Conservation (phyloP, 306 rosid genomes). For the Gastrolobium bilobum region DNA sequence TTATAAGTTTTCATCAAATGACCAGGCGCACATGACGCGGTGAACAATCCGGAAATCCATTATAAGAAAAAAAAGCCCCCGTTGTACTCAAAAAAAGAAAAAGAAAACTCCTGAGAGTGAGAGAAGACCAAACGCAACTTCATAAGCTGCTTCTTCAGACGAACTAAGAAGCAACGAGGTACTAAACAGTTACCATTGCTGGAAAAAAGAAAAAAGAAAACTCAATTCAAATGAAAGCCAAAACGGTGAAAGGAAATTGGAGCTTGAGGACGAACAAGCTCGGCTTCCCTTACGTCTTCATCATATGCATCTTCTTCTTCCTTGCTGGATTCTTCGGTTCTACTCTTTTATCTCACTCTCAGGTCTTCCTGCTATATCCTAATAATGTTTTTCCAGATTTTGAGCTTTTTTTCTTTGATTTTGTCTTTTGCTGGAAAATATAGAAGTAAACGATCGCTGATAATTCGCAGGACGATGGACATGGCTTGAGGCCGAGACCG, state of each 20-base stretch:
- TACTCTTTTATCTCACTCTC: constrained; percentile 62
- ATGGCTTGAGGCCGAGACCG: constrained; percentile 53
- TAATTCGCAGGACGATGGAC: constrained; percentile 58
- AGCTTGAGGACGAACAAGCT: constrained; percentile 63
- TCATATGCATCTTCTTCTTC: constrained; percentile 77
- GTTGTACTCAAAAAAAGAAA: too few relatives aligned
- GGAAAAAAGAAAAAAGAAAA: neutral
- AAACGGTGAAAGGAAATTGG: constrained; percentile 60
- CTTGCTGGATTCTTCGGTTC: constrained; percentile 74
- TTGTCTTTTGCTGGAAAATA: neutral
- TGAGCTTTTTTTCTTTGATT: neutral
- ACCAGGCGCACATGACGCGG: too few relatives aligned
- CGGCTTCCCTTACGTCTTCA: constrained; percentile 57
- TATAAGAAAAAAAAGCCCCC: too few relatives aligned
- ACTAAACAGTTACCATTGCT: neutral
- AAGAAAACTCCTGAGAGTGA: neutral
- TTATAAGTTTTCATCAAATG: too few relatives aligned
- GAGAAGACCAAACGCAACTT: constrained; percentile 10
- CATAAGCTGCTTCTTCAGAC: constrained; percentile 4
- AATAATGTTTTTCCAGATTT: neutral
- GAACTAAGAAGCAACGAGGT: constrained; percentile 22
- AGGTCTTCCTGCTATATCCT: constrained; percentile 35
- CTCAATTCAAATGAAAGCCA: constrained; percentile 63
- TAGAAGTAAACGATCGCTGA: constrained; percentile 21
- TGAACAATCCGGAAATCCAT: too few relatives aligned